Evolutionary conservation across 805 yeast species (phyloP), one percentile per base, ranked within the genome.

Genomic region (Hanseniaspora clermontiae): DNA sequence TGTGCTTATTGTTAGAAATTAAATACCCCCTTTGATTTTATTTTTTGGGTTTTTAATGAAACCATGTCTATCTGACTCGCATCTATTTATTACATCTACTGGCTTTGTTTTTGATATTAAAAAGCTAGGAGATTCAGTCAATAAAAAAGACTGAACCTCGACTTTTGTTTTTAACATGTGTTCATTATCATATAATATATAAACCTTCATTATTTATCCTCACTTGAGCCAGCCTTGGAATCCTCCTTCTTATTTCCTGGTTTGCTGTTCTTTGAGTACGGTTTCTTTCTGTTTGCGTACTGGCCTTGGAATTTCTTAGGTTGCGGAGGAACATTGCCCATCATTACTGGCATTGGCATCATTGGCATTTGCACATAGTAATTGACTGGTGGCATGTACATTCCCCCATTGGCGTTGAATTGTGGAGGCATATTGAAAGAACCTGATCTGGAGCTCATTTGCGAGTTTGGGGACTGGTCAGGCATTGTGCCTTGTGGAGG

Each of bases 321-420:
- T 5, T 27, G 24, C 9, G 49, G 14, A 5, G 49, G 50, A 8
- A 29, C 27, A 20, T 12, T 19, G 2, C 49, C 43, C 42, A 51
- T 37, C 49, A 51, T 43, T 31, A 51, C 47, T 14, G 55, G 49
- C 37, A 37, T 34, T 10, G 55, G 49, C 29, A 52, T 37, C 39
- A 52, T 45, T 14, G 56, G 56, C 45, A 52, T 39, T 17, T 40
- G 56, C 14, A 52, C 37, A 20, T 43, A 52, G 24, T 52, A 52
- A 19, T 31, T 31, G 9, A 31, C 38, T 27, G 49, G 49, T 2
- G 49, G 49, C 12, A 34, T 42, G 14, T 47, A 31, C 27, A 39
- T 31, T 9, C 38, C 49, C 2, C 14, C 34, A 7, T 43, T 43
- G 3, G 50, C 46, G 15, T 43, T 43, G 7, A 34, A 51, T 11